Evolutionary conservation across 208 protist species (phyloP).

Genomic region (Wallacemonas sp.): DNA sequence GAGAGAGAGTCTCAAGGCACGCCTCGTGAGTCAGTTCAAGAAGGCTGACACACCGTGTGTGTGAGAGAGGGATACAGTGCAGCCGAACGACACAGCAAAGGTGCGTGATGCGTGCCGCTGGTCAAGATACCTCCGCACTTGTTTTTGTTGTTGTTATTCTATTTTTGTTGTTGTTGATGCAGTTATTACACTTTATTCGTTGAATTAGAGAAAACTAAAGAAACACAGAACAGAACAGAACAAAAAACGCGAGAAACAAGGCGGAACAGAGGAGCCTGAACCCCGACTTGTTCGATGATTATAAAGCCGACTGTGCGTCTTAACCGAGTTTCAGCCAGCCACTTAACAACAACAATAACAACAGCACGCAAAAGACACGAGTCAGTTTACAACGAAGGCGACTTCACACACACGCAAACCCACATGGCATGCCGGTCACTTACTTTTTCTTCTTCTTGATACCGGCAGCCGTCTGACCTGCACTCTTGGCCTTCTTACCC

Average conservation of each 20-base stretch:
- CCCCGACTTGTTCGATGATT: too few species aligned
- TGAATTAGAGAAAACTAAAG: neutral
- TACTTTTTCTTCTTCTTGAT: conserved; percentile 17
- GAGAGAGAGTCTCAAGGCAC: too few species aligned
- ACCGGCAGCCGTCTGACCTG: neutral
- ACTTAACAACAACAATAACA: neutral
- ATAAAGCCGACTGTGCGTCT: too few species aligned
- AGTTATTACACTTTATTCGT: neutral
- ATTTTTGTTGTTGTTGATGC: neutral
- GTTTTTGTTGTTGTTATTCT: neutral
- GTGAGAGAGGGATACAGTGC: too few species aligned
- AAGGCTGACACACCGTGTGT: too few species aligned
- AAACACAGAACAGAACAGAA: neutral
- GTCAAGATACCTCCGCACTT: neutral
- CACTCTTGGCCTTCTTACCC: conserved; percentile 20
- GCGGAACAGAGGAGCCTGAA: neutral
- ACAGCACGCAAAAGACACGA: neutral
- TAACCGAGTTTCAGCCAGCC: too few species aligned
- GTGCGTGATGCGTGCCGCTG: neutral
- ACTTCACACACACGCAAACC: too few species aligned
- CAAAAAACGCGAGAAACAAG: neutral
- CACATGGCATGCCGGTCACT: too few species aligned
- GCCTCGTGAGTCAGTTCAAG: too few species aligned
- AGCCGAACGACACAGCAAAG: too few species aligned
- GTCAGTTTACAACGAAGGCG: too few species aligned